Conservation (phyloP, 164 flowering plant genomes). For the Vitis labrusca region DNA sequence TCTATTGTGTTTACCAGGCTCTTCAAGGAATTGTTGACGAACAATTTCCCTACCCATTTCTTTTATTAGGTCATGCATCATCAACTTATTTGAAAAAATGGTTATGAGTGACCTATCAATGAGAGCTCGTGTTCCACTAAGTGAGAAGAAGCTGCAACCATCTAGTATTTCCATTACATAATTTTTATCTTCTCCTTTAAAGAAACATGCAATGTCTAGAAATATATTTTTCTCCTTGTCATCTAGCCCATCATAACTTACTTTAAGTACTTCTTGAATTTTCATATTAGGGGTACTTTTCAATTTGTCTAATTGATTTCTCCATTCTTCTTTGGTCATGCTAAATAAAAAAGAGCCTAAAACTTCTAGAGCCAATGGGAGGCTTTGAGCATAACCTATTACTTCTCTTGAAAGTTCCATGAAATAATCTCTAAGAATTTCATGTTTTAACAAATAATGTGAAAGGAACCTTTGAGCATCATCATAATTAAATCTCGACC, state of each 20-base stretch:
- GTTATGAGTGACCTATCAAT: slow-evolving; percentile 11
- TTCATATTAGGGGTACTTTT: neutral
- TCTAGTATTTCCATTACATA: neutral
- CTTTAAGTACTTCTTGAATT: neutral
- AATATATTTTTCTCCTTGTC: no score
- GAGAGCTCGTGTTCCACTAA: neutral
- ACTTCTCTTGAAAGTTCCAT: neutral
- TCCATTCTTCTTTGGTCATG: no score
- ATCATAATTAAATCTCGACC: neutral
- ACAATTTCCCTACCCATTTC: no score
- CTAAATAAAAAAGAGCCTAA: no score
- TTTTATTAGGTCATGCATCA: no score
- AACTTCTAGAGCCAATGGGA: slow-evolving; percentile 3
- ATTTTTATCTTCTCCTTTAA: neutral
- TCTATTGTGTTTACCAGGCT: slow-evolving; percentile 5
- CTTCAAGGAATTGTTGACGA: neutral
- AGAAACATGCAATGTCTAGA: no score
- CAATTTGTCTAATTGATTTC: neutral
- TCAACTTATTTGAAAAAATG: no score
- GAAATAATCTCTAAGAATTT: neutral
- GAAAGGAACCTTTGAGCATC: neutral
- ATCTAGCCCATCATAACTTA: neutral
- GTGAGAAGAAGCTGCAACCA: neutral
- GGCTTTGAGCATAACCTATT: neutral
- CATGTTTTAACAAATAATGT: neutral